Evolutionary conservation across 106 monocot genomes (phyloP).

Genomic region (Allium sativum): DNA sequence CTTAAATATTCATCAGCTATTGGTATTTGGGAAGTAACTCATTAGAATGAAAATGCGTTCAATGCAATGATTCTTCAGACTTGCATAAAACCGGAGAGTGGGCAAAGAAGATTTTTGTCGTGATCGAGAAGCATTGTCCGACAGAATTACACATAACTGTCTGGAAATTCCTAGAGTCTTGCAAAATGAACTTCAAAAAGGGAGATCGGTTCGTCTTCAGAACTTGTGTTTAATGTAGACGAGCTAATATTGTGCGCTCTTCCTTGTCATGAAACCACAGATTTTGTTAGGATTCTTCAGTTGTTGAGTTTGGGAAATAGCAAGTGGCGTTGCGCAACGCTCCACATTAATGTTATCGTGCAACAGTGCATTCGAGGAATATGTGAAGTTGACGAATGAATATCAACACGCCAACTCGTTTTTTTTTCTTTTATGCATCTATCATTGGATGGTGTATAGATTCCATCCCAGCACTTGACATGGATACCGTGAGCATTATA

Average conservation of each 20-base stretch:
- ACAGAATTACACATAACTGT: no score
- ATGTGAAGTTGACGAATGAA: conserved; percentile 60
- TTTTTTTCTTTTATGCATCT: conserved; percentile 70
- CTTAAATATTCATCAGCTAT: no score
- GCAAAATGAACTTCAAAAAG: no score
- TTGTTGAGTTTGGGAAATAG: conserved; percentile 64
- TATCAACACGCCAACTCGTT: conserved; percentile 58
- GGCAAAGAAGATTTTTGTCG: no score
- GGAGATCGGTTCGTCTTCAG: no score
- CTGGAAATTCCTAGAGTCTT: no score
- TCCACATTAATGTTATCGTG: conserved; percentile 67
- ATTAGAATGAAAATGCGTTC: no score
- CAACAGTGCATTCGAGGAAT: conserved; percentile 88
- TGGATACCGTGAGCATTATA: conserved; percentile 51
- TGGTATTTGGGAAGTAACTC: no score
- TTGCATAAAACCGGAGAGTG: no score
- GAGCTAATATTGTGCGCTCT: conserved; percentile 71
- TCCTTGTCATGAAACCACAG: conserved; percentile 74
- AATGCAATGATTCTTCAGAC: no score
- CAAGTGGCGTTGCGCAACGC: conserved; percentile 79
- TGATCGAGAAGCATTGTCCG: no score
- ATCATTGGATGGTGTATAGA: conserved; percentile 69
- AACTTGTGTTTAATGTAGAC: conserved; percentile 68
- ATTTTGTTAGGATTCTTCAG: conserved; percentile 77
- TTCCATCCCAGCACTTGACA: conserved; percentile 50